Percentiles rank a stretch among this genome's conserved stretches.
Conservation (phyloP, 2,329 filamentous ascomycete genomes). For the Macroventuria anomochaeta region DNA sequence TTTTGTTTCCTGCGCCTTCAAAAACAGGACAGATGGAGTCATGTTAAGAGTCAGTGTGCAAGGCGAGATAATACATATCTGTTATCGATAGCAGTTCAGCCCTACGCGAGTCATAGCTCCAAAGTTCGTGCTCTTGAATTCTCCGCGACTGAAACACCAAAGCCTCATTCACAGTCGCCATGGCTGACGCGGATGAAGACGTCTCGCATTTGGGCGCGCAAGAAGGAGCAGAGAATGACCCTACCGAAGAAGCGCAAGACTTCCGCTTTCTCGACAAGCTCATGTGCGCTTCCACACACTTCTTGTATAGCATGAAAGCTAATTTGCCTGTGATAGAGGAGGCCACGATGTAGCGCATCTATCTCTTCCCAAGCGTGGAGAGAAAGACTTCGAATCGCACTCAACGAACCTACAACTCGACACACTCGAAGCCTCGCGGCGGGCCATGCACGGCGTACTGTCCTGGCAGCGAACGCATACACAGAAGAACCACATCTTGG, state of each 20-base stretch:
- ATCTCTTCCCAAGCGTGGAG: constrained; percentile 84
- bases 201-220: constrained; percentile 33
- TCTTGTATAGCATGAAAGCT: background rate
- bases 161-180: constrained; percentile 13
- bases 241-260: constrained; percentile 84
- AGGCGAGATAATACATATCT: background rate
- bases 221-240: constrained; percentile 52
- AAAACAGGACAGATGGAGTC: too few species aligned
- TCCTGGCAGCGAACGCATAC: constrained; percentile 76
- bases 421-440: constrained; percentile 78
- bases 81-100: constrained; percentile 15
- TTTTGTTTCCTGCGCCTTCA: background rate
- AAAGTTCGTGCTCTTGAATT: constrained; percentile 13
- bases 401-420: constrained; percentile 81
- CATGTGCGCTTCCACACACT: constrained; percentile 51
- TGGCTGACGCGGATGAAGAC: constrained; percentile 49
- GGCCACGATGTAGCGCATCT: constrained; percentile 36
- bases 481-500: constrained; percentile 70
- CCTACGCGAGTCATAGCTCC: constrained; percentile 17
- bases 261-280: constrained; percentile 74
- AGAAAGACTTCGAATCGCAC: constrained; percentile 97
- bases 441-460: constrained; percentile 88
- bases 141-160: background rate
- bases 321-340: constrained; percentile 10
- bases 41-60: background rate